Base-by-base conservation (phyloP, 1,284 basidiomycete species). In the Sanghuangporus sanghuang region DNA sequence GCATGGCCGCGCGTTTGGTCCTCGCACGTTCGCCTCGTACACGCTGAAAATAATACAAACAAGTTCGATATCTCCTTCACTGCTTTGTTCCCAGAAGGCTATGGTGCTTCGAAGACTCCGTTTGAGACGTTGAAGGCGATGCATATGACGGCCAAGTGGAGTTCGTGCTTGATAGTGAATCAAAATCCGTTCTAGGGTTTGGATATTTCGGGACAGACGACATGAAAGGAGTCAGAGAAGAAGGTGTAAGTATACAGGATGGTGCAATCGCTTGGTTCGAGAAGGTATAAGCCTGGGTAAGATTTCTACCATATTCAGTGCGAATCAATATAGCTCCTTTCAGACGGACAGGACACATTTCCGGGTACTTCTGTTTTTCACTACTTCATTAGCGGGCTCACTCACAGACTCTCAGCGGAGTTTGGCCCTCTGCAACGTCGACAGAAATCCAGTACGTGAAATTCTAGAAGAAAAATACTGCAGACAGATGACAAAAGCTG, bases 71-170 rank as follows among this genome's bases (percentile, higher is more conserved):
- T 70, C 9, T 32, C 57, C 9, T 54, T 65, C 9, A 65, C 68
- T 18, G 59, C 59, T 16, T 53, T 73, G 8, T 73, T 70, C 63
- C 69, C 69, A 6, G 42, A 67, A 9, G 72, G 72, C 4, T 73
- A 69, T 57, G 71, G 73, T 6, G 62, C 61, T 48, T 66, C 72
- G 56, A 63, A 59, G 50, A 70, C 64, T 9, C 65, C 72, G 18
- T 73, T 73, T 55, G 68, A 65, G 58, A 54, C 48, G 39, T 52
- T 21, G 48, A 52, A 52, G 18, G 23, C 27, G 12, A 48, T 40
- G 32, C 6, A 18, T 63, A 59, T 32, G 21, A 40, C 3, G 62
- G 62, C 9, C 48, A 48, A 14, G 66, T 58, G 14, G 66, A 66
- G 50, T 72, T 70, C 38, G 60, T 69, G 8, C 54, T 70, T 11